A percentile compares a stretch with the other conserved stretches of the same genome.
phyloP scores from a whole-genome alignment of 306 rosid genomes.

The Prunus fruticosa region DNA sequence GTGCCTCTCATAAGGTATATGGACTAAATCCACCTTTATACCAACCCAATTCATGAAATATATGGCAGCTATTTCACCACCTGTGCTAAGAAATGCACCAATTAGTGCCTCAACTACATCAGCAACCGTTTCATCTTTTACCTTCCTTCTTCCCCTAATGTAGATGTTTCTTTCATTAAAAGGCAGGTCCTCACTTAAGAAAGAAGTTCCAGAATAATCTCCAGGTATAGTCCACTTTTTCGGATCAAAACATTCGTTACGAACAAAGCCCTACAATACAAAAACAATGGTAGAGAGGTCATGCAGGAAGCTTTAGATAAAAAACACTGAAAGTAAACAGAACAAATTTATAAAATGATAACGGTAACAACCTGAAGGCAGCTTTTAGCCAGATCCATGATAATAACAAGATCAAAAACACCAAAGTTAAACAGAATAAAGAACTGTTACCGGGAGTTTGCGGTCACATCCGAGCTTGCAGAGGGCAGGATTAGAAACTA shows the following conservation, averaged over 20 bases:
- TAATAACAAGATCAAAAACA: neutral
- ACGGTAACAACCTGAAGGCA: neutral
- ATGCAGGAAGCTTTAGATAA: too few relatives aligned
- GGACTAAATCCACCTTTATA: conserved; percentile 46
- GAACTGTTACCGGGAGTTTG: conserved; percentile 50
- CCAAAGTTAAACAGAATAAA: neutral
- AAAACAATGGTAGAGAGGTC: neutral
- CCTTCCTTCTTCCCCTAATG: conserved; percentile 36
- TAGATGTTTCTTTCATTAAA: conserved; percentile 25
- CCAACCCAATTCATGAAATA: conserved; percentile 66
- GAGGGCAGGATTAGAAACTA: conserved; percentile 64
- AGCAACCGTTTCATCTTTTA: conserved; percentile 47
- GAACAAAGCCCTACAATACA: conserved; percentile 67
- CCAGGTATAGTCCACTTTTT: conserved; percentile 66
- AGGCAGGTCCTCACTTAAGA: conserved; percentile 33
- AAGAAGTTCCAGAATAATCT: conserved; percentile 17
- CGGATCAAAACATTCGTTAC: conserved; percentile 56
- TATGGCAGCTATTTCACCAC: conserved; percentile 66
- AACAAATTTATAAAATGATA: neutral
- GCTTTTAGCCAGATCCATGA: neutral
- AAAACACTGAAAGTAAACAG: neutral
- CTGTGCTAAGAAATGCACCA: conserved; percentile 67
- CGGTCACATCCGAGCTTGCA: conserved; percentile 51
- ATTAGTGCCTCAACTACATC: conserved; percentile 89
- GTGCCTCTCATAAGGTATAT: conserved; percentile 35